Evolutionary conservation across 371 early-diverging fungal species (phyloP).

Genomic region (Circinella minor): DNA sequence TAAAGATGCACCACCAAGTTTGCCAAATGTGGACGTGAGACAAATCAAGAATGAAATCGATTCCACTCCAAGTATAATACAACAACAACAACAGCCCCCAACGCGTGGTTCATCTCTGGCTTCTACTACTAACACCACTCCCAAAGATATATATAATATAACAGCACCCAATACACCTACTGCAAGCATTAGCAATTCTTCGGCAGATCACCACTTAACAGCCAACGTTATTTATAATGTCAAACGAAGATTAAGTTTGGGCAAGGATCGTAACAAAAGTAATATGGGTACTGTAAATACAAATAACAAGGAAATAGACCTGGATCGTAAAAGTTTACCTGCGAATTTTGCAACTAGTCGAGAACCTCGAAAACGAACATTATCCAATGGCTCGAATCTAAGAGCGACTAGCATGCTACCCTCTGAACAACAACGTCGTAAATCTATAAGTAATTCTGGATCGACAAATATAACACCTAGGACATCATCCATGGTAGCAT

Average conservation of each 20-base stretch:
- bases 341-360: constrained; percentile 16
- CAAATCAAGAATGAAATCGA: constrained; percentile 25
- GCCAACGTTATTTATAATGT: constrained; percentile 21
- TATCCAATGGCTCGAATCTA: background rate
- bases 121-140: background rate
- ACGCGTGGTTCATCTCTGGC: constrained; percentile 5
- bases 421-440: background rate
- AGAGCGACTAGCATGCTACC: background rate
- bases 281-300: background rate
- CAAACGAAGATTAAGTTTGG: constrained; percentile 33
- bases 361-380: background rate
- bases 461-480: background rate
- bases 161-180: background rate
- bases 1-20: constrained; percentile 17
- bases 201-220: constrained; percentile 12
- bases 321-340: constrained; percentile 23
- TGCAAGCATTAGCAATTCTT: background rate
- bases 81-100: background rate
- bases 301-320: background rate
- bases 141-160: background rate
- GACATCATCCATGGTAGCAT: too few relatives aligned
- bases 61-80: background rate
- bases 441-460: background rate
- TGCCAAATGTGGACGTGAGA: constrained; percentile 30
- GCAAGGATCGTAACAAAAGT: constrained; percentile 29